Base-by-base conservation (phyloP, 2,329 filamentous ascomycete genomes). In the Talaromyces funiculosus region DNA sequence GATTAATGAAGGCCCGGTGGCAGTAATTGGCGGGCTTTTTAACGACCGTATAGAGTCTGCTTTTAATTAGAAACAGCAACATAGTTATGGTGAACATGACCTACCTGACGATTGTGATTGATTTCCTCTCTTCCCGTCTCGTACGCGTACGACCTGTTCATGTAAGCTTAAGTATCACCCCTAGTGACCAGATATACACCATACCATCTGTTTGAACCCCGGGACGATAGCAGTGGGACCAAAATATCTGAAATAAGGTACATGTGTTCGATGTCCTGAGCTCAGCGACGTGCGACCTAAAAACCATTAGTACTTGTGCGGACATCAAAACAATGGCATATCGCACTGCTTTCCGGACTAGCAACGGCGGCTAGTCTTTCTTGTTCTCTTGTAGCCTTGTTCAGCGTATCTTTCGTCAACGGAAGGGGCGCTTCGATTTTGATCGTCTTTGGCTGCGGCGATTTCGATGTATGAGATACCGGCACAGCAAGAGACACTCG, bases 181-280 rank as follows among this genome's bases (percentile, higher is more conserved):
- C 45, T 3, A 33, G 7, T 45, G 35, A 3, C 22, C 16, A 31
- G 29, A 7, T 47, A 7, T n/a, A 35, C n/a, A 33, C 18, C 67
- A 20, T 26, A 95, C 90, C 90, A 95, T 95, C 73, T 95, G 90
- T 74, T 95, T 95, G 77, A 92, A 95, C 22, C 91, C 91, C 1
- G 91, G 91, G 57, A 94, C 90, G 69, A 96, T 96, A 64, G 91
- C 92, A 0, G 92, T 96, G 0, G 90, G 90, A 0, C 91, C 92
- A 71, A 96, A 94, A 74, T 94, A 96, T 62, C 92, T 82, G 68
- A 96, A 96, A 72, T 94, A 96, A 0, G 91, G 91, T 64, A 96
- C 90, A 58, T 77, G 73, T 9, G 74, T 76, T 59, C 73, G 73
- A 63, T 68, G 67, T 29, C 63, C 69, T 45, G 71, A 72, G 63